A percentile compares a stretch with the other conserved stretches of the same genome.
phyloP scores from a whole-genome alignment of 225 moss, liverwort and hornwort species.

The Sphagnum contortum region DNA sequence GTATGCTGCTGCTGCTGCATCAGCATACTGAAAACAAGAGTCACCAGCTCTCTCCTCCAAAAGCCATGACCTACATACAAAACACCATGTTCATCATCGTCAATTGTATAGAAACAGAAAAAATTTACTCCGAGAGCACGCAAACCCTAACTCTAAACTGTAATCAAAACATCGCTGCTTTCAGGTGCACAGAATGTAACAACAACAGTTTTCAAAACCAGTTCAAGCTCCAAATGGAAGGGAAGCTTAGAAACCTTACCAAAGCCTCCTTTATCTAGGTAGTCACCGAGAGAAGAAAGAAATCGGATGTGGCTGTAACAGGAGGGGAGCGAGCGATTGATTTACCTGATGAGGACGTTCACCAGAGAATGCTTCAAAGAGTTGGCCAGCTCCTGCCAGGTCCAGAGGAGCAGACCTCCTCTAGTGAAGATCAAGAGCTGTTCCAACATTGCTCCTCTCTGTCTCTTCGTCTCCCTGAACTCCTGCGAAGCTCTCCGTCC shows the following conservation, averaged over 20 bases:
- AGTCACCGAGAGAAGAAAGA: no score
- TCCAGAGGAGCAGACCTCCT: conserved; percentile 93
- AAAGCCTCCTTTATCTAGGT: no score
- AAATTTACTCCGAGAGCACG: no score
- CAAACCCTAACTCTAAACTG: background rate
- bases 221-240: no score
- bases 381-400: conserved; percentile 81
- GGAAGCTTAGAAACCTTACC: no score
- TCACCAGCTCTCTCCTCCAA: conserved; percentile 92
- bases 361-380: conserved; percentile 93
- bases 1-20: conserved; percentile 84
- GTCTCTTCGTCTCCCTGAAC: no score
- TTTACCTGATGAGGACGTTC: conserved; percentile 67
- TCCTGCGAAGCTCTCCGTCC: no score
- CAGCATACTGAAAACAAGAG: conserved; percentile 78
- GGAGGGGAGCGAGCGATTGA: background rate
- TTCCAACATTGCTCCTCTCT: conserved; percentile 61
- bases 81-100: no score
- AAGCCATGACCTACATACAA: conserved; percentile 46
- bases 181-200: no score
- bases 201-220: no score
- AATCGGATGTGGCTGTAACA: no score
- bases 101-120: no score
- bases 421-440: conserved; percentile 95
- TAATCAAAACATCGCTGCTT: background rate